Evolutionary conservation across 2,329 filamentous ascomycete species (phyloP).

Genomic region (Claviceps sp.): DNA sequence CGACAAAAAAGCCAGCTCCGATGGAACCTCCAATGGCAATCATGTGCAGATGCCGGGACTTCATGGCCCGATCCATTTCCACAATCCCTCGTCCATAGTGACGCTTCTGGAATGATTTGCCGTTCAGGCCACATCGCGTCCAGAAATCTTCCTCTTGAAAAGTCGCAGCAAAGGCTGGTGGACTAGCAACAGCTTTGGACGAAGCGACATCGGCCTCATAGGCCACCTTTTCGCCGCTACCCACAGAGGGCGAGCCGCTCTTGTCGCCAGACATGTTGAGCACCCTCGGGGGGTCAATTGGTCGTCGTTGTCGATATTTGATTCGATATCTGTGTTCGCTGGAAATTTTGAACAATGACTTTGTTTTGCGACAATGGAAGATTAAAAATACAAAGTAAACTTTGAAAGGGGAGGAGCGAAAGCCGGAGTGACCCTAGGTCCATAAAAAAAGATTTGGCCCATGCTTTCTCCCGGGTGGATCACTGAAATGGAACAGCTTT

Average conservation of each 20-base stretch:
- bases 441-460: no score
- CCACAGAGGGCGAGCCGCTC: neutral
- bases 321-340: no score
- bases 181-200: conserved; percentile 2
- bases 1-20: conserved; percentile 50
- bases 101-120: conserved; percentile 22
- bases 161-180: conserved; percentile 5
- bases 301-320: no score
- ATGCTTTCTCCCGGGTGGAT: no score
- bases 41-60: conserved; percentile 47
- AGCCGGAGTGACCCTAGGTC: no score
- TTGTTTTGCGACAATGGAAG: no score
- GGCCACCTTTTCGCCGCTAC: conserved; percentile 5
- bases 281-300: neutral
- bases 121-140: conserved; percentile 23
- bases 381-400: no score
- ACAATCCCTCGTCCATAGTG: conserved; percentile 17
- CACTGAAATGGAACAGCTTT: no score
- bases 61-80: conserved; percentile 34
- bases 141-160: conserved; percentile 17
- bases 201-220: conserved; percentile 1
- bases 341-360: no score
- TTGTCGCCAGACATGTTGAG: conserved; percentile 1
- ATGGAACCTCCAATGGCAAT: conserved; percentile 50
- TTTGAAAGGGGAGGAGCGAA: no score